Evolutionary conservation across 148 eudicot genomes (phyloP).

Genomic region (Amaranthus cruentus): DNA sequence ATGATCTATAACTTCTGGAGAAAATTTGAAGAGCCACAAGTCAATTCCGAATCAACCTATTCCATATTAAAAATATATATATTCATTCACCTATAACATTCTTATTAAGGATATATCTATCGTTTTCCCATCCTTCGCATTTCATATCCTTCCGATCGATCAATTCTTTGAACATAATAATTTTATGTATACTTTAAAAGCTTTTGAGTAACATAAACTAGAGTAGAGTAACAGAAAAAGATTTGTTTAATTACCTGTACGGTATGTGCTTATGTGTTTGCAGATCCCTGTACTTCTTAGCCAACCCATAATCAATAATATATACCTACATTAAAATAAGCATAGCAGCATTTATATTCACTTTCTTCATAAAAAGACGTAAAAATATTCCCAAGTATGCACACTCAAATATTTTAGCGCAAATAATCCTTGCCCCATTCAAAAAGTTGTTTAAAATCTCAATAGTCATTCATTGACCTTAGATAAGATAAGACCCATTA

Average conservation of each 20-base stretch:
- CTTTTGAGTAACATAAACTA: too few species aligned
- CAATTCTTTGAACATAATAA: too few species aligned
- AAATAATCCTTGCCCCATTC: background rate
- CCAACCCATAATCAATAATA: slow-evolving; percentile 82
- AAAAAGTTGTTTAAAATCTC: background rate
- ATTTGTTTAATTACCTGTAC: slow-evolving; percentile 53
- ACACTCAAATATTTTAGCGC: background rate
- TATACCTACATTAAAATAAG: slow-evolving; percentile 53
- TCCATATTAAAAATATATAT: too few species aligned
- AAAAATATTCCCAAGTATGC: background rate
- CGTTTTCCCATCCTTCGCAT: too few species aligned
- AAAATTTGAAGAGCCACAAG: too few species aligned
- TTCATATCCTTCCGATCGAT: too few species aligned
- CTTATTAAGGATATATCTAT: too few species aligned
- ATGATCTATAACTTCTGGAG: too few species aligned
- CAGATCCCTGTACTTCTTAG: slow-evolving; percentile 91
- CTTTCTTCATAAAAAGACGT: background rate
- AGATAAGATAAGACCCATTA: background rate
- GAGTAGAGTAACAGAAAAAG: background rate
- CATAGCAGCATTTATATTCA: slow-evolving; percentile 6
- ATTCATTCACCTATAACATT: too few species aligned
- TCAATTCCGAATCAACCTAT: too few species aligned
- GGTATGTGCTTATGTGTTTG: slow-evolving; percentile 98
- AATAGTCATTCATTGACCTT: background rate
- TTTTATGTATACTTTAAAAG: too few species aligned